phyloP scores from a whole-genome alignment of 1,284 basidiomycete species.

The Kwoniella shivajii region DNA sequence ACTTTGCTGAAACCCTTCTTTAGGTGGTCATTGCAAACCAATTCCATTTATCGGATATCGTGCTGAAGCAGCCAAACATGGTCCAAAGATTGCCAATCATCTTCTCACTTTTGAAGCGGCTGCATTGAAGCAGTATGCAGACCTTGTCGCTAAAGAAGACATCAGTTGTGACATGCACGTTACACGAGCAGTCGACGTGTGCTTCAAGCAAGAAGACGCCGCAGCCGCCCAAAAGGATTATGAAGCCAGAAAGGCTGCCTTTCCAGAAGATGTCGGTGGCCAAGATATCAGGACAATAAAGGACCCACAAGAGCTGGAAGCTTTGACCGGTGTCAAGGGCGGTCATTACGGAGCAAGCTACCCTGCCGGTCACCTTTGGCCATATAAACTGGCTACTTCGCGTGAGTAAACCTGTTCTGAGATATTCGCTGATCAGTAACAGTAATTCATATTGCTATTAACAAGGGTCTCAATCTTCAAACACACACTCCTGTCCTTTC shows the following conservation, averaged over 20 bases:
- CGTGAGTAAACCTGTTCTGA: constrained; percentile 19
- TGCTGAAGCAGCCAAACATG: constrained; percentile 30
- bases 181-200: constrained; percentile 40
- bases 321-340: constrained; percentile 25
- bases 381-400: constrained; percentile 34
- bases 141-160: constrained; percentile 27
- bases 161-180: constrained; percentile 43
- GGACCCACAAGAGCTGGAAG: constrained; percentile 21
- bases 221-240: constrained; percentile 17
- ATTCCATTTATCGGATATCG: constrained; percentile 43
- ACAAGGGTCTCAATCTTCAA: constrained; percentile 31
- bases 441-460: constrained; percentile 26
- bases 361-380: constrained; percentile 38
- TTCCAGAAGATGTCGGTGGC: constrained; percentile 7
- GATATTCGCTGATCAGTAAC: neutral
- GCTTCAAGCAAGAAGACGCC: constrained; percentile 27
- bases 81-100: constrained; percentile 31
- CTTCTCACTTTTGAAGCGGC: constrained; percentile 28
- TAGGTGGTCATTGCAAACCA: constrained; percentile 46
- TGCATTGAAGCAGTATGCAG: constrained; percentile 26
- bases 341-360: constrained; percentile 29
- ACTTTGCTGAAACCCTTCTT: neutral
- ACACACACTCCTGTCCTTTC: constrained; percentile 30
- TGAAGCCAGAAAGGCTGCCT: constrained; percentile 19
- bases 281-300: constrained; percentile 21